Evolutionary conservation across 2,329 filamentous ascomycete genomes (phyloP), one percentile per base, ranked within the genome.

Genomic region (Penicillium fuscoglaucum): DNA sequence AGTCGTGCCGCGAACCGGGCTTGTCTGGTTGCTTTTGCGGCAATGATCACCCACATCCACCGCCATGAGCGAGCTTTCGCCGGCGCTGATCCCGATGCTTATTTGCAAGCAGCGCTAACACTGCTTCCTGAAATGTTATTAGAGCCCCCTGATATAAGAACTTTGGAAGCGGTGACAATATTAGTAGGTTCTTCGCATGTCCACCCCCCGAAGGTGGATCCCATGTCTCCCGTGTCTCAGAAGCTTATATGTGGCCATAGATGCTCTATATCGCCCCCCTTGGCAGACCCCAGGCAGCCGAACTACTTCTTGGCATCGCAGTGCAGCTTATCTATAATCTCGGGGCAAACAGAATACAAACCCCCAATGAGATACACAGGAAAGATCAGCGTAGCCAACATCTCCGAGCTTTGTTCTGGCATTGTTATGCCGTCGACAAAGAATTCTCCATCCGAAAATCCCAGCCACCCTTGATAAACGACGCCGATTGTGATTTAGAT

Each of bases 321-420:
- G 56, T 66, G 13, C 64, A 63, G n/a, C 58, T 67, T 9, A 44
- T 69, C 3, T 66, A 62, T 43, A 66, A 53, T 21, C 57, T 70
- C 1, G 67, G 62, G 6, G 68, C 52, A 4, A 58, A 68, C 43
- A 55, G 45, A 47, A 52, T 50, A 33, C 53, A 46, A 53, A 37
- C 35, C 1, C 21, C 46, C 19, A 40, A 50, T 21, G 50, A 51
- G n/a, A 41, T 54, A 28, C 55, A 21, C 12, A 24, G 57, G 15
- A 47, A 26, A 19, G 46, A 59, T 3, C 52, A 57, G 17, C 50
- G 61, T 21, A 55, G 55, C 6, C 56, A 58, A 37, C 68, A 70
- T 46, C 46, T 67, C 12, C 63, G 68, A 6, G 64, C 61, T 24
- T 31, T 69, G 8, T 70, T 70, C 56, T 70, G 68, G 68, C 49